Percentiles rank a stretch among this genome's conserved stretches.
phyloP scores from a whole-genome alignment of 2,329 filamentous ascomycete species.

The Apiospora rasikravindrae region DNA sequence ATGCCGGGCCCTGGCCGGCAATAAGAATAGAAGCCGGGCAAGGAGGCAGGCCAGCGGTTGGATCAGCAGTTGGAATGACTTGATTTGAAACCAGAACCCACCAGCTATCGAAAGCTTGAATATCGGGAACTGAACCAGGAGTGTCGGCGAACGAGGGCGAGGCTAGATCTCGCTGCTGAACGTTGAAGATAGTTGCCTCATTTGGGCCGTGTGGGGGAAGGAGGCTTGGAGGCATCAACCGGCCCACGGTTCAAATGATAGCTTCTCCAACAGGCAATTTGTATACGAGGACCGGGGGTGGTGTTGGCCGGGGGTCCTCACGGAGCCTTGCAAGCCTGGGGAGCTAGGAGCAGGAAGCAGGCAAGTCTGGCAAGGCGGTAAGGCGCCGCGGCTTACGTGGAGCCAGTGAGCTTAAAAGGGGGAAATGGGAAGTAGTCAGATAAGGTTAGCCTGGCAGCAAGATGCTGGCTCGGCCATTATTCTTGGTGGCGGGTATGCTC shows the following conservation, averaged over 20 bases:
- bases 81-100: neutral
- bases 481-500: neutral
- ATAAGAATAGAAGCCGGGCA: slow-evolving; percentile 1
- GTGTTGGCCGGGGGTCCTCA: neutral
- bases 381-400: neutral
- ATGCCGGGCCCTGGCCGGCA: slow-evolving; percentile 3
- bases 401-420: slow-evolving; percentile 11
- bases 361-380: slow-evolving; percentile 10
- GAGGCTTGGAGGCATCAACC: slow-evolving; percentile 2
- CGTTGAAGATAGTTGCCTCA: slow-evolving; percentile 9
- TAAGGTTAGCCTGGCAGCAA: neutral
- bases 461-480: neutral
- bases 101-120: slow-evolving; percentile 10
- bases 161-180: slow-evolving; percentile 6
- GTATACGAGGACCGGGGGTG: slow-evolving; percentile 18
- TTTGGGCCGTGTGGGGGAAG: slow-evolving; percentile 19
- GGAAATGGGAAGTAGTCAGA: slow-evolving; percentile 7
- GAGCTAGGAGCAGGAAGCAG: neutral
- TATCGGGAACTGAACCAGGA: neutral
- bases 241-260: slow-evolving; percentile 10
- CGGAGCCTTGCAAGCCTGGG: neutral
- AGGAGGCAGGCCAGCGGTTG: neutral
- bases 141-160: neutral
- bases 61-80: neutral
- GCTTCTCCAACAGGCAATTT: neutral